Percentiles rank a stretch among this genome's conserved stretches.
phyloP scores from a whole-genome alignment of 1,284 basidiomycete genomes.

The Sanghuangporus sanghuang region DNA sequence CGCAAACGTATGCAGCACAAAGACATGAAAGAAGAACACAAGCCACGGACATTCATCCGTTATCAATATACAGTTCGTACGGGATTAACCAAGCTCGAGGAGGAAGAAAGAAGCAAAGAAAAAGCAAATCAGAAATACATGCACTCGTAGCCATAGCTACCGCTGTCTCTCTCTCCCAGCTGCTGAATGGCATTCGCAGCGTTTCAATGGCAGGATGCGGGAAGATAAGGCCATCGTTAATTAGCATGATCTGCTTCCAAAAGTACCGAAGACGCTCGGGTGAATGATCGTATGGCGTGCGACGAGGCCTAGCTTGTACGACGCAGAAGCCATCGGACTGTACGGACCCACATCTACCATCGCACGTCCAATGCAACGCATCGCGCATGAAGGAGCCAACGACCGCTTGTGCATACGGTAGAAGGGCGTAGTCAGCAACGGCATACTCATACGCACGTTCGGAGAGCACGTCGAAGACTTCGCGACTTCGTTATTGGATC shows the following conservation, averaged over 20 bases:
- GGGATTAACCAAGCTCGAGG: neutral
- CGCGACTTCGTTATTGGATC: neutral
- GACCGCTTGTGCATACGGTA: neutral
- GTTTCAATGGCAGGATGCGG: neutral
- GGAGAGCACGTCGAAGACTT: neutral
- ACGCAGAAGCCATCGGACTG: conserved; percentile 30
- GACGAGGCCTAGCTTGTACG: conserved; percentile 27
- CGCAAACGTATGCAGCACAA: conserved; percentile 34
- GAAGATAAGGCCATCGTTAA: conserved; percentile 19
- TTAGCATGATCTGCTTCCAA: neutral
- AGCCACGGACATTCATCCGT: neutral
- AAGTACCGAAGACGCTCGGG: neutral
- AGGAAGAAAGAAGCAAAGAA: neutral
- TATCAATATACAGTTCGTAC: neutral
- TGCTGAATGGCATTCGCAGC: conserved; percentile 30
- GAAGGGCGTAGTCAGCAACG: too few relatives aligned
- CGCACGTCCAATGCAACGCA: conserved; percentile 32
- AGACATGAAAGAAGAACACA: conserved; percentile 22
- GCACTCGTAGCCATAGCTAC: conserved; percentile 38
- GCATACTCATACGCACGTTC: neutral
- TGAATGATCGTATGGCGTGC: too few relatives aligned
- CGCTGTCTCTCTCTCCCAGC: conserved; percentile 34
- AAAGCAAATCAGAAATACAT: neutral
- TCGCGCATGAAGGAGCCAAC: conserved; percentile 32
- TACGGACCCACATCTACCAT: conserved; percentile 31